phyloP scores from a whole-genome alignment of 305 asterid genomes.

The Fraxinus baroniana region DNA sequence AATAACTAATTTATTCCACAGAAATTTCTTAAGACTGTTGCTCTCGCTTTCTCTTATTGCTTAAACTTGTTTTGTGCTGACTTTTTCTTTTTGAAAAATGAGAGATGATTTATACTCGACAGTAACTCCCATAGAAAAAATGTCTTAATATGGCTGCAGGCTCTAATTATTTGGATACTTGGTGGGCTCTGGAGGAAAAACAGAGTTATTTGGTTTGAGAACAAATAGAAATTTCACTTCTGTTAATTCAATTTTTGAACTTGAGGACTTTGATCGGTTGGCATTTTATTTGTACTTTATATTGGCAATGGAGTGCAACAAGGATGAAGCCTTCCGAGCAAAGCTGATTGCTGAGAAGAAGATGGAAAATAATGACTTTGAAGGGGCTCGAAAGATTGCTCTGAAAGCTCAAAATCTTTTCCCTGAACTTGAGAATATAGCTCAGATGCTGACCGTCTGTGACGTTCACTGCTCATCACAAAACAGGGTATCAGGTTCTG shows the following conservation, averaged over 20 bases:
- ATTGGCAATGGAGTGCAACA: constrained; percentile 74
- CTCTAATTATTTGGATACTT: not conserved
- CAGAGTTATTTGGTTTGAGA: not conserved
- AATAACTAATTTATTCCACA: constrained; percentile 13
- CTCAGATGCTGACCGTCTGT: constrained; percentile 67
- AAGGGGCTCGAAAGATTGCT: constrained; percentile 68
- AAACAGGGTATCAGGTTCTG: constrained; percentile 48
- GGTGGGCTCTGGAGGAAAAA: not conserved
- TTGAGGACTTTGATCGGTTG: not conserved
- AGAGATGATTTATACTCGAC: not conserved
- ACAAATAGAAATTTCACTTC: not conserved
- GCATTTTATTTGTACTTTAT: not conserved
- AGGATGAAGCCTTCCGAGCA: constrained; percentile 88
- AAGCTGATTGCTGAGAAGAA: constrained; percentile 73
- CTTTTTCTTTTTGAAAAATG: not conserved
- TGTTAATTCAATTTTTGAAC: not conserved
- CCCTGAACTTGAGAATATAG: constrained; percentile 70
- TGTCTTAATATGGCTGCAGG: constrained; percentile 28
- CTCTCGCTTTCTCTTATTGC: not conserved
- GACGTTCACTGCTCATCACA: constrained; percentile 78
- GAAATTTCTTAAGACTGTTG: not conserved
- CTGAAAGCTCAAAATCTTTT: constrained; percentile 64
- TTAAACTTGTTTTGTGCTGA: not conserved
- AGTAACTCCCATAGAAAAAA: constrained; percentile 8
- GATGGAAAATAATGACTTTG: constrained; percentile 69